phyloP scores from a whole-genome alignment of 2,329 filamentous ascomycete species.

The Aspergillus aculeatinus region DNA sequence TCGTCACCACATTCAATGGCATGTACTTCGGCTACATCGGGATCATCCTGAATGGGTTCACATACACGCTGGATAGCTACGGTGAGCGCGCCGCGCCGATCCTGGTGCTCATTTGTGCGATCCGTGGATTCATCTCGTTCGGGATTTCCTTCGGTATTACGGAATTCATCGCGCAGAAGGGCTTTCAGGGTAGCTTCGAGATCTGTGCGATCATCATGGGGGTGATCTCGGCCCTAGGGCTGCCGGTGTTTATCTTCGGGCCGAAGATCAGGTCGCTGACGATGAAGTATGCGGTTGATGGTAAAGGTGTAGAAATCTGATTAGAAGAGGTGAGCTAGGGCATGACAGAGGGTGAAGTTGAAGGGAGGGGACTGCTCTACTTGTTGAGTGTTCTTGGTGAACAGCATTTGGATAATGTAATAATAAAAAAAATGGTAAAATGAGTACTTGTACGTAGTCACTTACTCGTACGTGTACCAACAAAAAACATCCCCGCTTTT shows the following conservation, averaged over 20 bases:
- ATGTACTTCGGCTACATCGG: conserved; percentile 12
- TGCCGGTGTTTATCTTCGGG: conserved; percentile 11
- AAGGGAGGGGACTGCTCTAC: too few relatives aligned
- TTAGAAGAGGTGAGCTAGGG: not conserved
- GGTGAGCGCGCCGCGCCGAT: conserved; percentile 11
- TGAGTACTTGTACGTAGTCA: too few relatives aligned
- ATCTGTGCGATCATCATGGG: conserved; percentile 9
- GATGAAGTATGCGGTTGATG: conserved; percentile 5
- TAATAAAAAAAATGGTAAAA: too few relatives aligned
- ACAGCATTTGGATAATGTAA: too few relatives aligned
- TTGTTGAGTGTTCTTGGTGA: too few relatives aligned
- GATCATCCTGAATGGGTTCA: conserved; percentile 7
- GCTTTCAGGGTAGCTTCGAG: not conserved
- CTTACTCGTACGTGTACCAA: too few relatives aligned
- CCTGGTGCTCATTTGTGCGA: conserved; percentile 12
- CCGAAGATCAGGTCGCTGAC: not conserved
- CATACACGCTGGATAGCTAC: conserved; percentile 11
- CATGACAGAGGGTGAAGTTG: too few relatives aligned
- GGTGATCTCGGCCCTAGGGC: conserved; percentile 5
- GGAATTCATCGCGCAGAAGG: conserved; percentile 5
- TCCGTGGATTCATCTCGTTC: conserved; percentile 12
- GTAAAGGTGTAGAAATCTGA: not conserved
- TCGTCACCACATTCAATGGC: conserved; percentile 10
- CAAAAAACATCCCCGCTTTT: not conserved
- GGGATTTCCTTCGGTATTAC: conserved; percentile 13